Conservation (phyloP, 305 asterid genomes). For the Solanum hybrid region DNA sequence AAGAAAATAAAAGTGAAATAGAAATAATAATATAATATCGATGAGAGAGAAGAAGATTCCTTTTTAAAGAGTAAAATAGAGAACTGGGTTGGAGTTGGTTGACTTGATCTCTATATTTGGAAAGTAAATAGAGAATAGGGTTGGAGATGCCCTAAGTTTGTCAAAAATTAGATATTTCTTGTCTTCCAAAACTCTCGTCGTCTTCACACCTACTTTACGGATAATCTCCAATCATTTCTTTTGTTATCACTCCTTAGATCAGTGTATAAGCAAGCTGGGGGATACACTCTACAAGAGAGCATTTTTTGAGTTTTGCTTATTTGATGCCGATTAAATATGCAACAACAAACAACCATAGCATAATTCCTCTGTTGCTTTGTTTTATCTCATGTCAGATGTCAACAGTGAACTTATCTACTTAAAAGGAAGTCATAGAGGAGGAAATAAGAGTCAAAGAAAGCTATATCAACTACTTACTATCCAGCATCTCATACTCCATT, state of each 20-base stretch:
- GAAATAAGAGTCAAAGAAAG: background rate
- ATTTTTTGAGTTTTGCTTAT: background rate
- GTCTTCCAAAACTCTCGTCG: background rate
- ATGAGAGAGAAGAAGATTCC: background rate
- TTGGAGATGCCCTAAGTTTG: background rate
- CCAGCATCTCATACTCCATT: conserved; percentile 81
- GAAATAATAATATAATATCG: too few species aligned
- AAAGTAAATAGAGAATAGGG: background rate
- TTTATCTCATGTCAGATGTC: background rate
- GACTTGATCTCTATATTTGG: background rate
- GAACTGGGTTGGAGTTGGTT: background rate
- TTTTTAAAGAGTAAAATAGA: background rate
- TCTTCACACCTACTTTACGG: background rate
- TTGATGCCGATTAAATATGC: background rate
- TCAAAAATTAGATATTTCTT: background rate
- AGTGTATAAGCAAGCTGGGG: background rate
- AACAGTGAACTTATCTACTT: background rate
- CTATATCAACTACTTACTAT: conserved; percentile 50
- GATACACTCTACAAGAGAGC: background rate
- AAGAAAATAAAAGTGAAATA: background rate
- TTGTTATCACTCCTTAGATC: background rate
- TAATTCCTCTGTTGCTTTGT: background rate
- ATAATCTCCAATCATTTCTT: background rate
- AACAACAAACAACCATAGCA: background rate
- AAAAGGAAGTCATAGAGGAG: background rate